Evolutionary conservation across 192 early-diverging fungal species (phyloP).

Genomic region (Spizellomyces punctatus): DNA sequence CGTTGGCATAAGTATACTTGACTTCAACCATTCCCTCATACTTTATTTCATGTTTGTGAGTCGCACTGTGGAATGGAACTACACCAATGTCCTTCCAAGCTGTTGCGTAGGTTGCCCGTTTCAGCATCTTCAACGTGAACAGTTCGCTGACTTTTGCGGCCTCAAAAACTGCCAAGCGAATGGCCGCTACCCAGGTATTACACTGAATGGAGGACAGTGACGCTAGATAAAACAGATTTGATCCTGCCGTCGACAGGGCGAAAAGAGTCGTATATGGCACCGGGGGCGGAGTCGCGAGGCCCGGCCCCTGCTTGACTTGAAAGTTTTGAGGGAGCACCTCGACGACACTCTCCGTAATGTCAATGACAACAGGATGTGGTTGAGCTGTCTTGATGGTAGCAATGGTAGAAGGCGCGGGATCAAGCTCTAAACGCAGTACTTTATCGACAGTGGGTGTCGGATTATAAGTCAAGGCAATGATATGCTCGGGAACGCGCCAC

Average conservation of each 20-base stretch:
- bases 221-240: conserved; percentile 44
- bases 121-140: conserved; percentile 40
- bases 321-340: conserved; percentile 36
- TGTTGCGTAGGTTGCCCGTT: conserved; percentile 19
- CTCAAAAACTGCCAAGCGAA: conserved; percentile 48
- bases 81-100: conserved; percentile 40
- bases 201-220: conserved; percentile 37
- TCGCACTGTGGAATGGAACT: conserved; percentile 29
- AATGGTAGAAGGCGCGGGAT: conserved; percentile 38
- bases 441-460: conserved; percentile 28
- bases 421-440: conserved; percentile 40
- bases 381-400: conserved; percentile 40
- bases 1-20: conserved; percentile 31
- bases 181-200: conserved; percentile 49
- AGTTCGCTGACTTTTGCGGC: conserved; percentile 35
- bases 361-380: conserved; percentile 30
- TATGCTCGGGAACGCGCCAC: conserved; percentile 48
- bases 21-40: conserved; percentile 41
- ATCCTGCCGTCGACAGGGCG: conserved; percentile 41
- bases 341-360: conserved; percentile 34
- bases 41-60: conserved; percentile 31
- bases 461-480: conserved; percentile 28
- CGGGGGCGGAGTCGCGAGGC: conserved; percentile 34
- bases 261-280: conserved; percentile 47
- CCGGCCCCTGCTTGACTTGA: conserved; percentile 15